phyloP scores from a whole-genome alignment of 331 rosid species.

The Quercus phellos region DNA sequence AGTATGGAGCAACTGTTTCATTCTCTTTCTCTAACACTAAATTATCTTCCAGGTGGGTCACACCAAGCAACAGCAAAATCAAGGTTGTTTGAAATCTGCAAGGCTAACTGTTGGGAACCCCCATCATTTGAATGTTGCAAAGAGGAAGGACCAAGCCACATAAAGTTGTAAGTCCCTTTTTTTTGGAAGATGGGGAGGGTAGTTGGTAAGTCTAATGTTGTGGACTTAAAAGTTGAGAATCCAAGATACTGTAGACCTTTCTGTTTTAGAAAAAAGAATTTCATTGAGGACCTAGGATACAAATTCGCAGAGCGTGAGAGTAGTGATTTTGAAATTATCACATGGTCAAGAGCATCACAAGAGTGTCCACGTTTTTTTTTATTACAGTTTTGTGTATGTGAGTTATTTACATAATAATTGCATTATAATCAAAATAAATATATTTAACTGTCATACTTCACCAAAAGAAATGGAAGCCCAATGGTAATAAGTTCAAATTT shows the following conservation, averaged over 20 bases:
- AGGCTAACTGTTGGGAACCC: conserved; percentile 54
- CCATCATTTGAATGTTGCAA: conserved; percentile 70
- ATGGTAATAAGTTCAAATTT: no score
- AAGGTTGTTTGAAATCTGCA: conserved; percentile 61
- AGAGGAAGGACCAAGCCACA: conserved; percentile 80
- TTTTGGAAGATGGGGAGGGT: background rate
- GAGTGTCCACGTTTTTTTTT: no score
- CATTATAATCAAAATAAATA: no score
- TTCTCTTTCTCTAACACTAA: conserved; percentile 8
- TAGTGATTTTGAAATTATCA: no score
- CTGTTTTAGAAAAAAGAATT: background rate
- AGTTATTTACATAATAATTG: no score
- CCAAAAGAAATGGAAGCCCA: no score
- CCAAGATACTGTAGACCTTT: background rate
- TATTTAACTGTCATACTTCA: no score
- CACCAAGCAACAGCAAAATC: conserved; percentile 51
- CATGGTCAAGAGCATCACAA: no score
- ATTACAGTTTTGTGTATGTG: no score
- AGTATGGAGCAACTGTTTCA: conserved; percentile 1
- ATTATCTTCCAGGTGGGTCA: conserved; percentile 29
- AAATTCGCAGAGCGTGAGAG: no score
- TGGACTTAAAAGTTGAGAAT: background rate
- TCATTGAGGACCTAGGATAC: background rate
- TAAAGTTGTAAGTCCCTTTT: conserved; percentile 56
- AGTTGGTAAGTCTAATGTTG: background rate